Evolutionary conservation across 768 basidiomycete genomes (phyloP).

Genomic region (Collybiopsis luxurians): DNA sequence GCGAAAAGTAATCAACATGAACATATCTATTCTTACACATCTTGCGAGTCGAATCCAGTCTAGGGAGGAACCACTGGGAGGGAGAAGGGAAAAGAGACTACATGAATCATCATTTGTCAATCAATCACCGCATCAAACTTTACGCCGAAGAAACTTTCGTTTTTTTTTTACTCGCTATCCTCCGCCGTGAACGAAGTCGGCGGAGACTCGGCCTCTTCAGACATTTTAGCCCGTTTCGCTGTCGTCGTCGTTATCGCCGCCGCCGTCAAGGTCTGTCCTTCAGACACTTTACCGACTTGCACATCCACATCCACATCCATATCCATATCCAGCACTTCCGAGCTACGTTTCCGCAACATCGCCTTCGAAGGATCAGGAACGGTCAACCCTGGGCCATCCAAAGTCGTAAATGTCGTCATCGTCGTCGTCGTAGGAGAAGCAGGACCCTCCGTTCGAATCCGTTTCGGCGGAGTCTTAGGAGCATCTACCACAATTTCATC

Average conservation of each 20-base stretch:
- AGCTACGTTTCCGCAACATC: conserved; percentile 6
- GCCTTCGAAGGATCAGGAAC: neutral
- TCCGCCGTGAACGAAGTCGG: conserved; percentile 6
- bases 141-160: neutral
- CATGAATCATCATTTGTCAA: too few species aligned
- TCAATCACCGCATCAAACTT: too few species aligned
- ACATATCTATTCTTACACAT: too few species aligned
- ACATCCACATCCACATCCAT: neutral
- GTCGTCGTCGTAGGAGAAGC: neutral
- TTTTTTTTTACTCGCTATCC: conserved; percentile 7
- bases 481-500: neutral
- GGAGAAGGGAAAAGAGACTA: too few species aligned
- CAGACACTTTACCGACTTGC: too few species aligned
- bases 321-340: neutral
- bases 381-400: neutral
- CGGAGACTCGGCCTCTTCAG: conserved; percentile 5
- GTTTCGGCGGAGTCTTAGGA: conserved; percentile 7
- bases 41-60: too few species aligned
- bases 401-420: too few species aligned
- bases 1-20: too few species aligned
- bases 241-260: neutral
- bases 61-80: too few species aligned
- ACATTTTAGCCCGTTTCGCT: conserved; percentile 1
- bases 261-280: neutral
- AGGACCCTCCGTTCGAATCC: conserved; percentile 5